Evolutionary conservation across 2,329 filamentous ascomycete species (phyloP).

Genomic region (Pseudocercospora eumusae): DNA sequence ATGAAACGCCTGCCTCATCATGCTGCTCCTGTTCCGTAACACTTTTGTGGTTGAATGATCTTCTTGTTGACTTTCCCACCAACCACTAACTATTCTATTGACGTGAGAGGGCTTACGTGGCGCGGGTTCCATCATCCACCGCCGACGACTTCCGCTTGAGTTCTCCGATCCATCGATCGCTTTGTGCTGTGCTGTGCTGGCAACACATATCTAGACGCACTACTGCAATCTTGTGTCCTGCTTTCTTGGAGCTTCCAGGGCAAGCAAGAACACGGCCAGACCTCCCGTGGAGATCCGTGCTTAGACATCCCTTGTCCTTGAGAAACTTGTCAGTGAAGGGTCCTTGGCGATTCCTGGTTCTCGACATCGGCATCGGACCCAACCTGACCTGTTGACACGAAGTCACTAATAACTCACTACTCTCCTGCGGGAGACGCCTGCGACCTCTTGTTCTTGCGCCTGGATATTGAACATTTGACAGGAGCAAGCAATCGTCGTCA

Average conservation of each 20-base stretch:
- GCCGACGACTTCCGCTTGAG: slow-evolving; percentile 3
- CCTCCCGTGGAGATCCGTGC: slow-evolving; percentile 11
- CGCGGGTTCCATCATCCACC: background rate
- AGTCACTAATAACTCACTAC: background rate
- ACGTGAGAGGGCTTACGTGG: slow-evolving; percentile 12
- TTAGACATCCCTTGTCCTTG: slow-evolving; percentile 3
- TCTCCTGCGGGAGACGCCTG: background rate
- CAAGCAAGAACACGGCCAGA: background rate
- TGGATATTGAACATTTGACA: background rate
- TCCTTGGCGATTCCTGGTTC: slow-evolving; percentile 10
- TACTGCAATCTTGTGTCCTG: background rate
- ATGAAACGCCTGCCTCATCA: slow-evolving; percentile 5
- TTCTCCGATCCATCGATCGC: slow-evolving; percentile 8
- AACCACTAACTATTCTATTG: too few species aligned
- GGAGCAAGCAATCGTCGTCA: slow-evolving; percentile 21
- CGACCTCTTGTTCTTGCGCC: background rate
- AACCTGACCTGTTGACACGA: background rate
- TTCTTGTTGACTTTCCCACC: background rate
- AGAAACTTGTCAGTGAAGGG: slow-evolving; percentile 8
- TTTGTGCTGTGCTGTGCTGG: background rate
- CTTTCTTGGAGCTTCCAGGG: background rate
- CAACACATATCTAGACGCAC: background rate
- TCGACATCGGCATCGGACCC: background rate
- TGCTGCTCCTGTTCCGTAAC: background rate
- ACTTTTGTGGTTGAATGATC: background rate